A percentile compares a stretch with the other conserved stretches of the same genome.
phyloP scores from a whole-genome alignment of 345 rosid genomes.

The Rhodomyrtus tomentosa region DNA sequence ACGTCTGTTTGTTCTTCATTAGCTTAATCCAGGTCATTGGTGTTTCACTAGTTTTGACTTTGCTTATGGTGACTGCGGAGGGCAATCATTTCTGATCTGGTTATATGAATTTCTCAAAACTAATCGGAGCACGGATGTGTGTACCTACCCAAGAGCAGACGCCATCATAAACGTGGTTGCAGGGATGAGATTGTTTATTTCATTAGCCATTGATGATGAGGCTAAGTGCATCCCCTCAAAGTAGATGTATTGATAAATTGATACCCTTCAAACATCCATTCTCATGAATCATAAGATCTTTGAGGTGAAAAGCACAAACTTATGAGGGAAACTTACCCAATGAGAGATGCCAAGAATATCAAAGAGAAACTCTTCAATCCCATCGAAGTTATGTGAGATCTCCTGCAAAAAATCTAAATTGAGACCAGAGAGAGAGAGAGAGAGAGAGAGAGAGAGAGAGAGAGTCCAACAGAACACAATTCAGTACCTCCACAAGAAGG shows the following conservation, averaged over 20 bases:
- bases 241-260: constrained; percentile 20
- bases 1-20: background rate
- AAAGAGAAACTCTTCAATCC: constrained; percentile 19
- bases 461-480: background rate
- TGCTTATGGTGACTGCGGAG: background rate
- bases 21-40: background rate
- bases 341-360: constrained; percentile 23
- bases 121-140: background rate
- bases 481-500: constrained; percentile 12
- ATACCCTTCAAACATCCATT: constrained; percentile 9
- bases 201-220: constrained; percentile 29
- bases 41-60: background rate
- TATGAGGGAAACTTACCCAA: constrained; percentile 14
- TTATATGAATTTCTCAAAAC: background rate
- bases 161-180: constrained; percentile 31
- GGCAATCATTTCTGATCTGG: background rate
- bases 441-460: background rate
- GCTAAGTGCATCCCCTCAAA: constrained; percentile 26
- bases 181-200: constrained; percentile 21
- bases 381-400: constrained; percentile 8
- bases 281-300: background rate
- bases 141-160: constrained; percentile 11
- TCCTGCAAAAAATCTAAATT: background rate
- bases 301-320: background rate
- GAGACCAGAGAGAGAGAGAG: background rate